Evolutionary conservation across 352 stramenopile species (phyloP).

Genomic region (Globisporangium ultimum): DNA sequence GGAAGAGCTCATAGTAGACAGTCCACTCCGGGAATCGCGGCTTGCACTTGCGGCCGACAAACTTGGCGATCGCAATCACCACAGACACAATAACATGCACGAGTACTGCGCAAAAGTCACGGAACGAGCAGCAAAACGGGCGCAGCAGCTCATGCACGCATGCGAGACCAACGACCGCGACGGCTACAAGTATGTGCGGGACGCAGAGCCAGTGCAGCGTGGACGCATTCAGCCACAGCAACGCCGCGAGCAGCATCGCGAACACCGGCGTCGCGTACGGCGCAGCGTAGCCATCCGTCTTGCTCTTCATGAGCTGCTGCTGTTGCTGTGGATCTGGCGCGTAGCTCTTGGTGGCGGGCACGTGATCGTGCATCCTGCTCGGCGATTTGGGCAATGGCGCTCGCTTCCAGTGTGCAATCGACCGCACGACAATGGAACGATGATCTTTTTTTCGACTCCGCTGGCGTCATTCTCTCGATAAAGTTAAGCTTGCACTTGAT

Average conservation of each 20-base stretch:
- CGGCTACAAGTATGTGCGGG: constrained; percentile 1
- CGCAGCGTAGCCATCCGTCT: neutral
- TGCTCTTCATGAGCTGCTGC: neutral
- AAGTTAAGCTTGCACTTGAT: no score
- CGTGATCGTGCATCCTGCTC: no score
- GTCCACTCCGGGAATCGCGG: constrained; percentile 44
- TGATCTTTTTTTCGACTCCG: no score
- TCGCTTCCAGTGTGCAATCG: no score
- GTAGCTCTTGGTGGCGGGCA: no score
- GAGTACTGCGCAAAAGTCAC: constrained; percentile 20
- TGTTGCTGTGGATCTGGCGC: neutral
- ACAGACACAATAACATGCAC: constrained; percentile 15
- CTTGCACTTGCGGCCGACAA: constrained; percentile 25
- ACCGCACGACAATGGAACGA: no score
- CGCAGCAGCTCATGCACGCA: constrained; percentile 34
- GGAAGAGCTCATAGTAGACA: constrained; percentile 36
- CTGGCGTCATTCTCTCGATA: no score
- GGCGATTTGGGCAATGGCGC: no score
- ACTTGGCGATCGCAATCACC: neutral
- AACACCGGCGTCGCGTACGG: constrained; percentile 4
- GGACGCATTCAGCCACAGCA: constrained; percentile 26
- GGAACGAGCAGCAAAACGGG: constrained; percentile 36
- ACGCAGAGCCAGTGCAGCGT: constrained; percentile 24
- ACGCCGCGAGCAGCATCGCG: constrained; percentile 10
- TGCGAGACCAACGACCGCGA: constrained; percentile 21